Evolutionary conservation across 306 rosid genomes (phyloP).

Genomic region (Hylodesmum podocarpum): DNA sequence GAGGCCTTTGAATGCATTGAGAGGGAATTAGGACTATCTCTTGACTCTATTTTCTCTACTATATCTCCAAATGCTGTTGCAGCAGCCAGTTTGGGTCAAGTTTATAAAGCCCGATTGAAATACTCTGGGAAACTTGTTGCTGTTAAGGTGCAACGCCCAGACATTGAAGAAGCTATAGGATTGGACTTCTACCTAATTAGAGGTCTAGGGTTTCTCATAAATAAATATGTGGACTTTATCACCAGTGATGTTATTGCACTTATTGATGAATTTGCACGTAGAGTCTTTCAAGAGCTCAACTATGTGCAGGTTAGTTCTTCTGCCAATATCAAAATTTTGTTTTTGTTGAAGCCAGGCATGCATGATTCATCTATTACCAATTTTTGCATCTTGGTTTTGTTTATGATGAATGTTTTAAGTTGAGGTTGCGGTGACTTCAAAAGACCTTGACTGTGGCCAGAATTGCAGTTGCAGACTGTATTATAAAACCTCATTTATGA

Average conservation of each 20-base stretch:
- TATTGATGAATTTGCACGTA: conserved; percentile 84
- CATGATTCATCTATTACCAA: background rate
- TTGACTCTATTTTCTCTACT: conserved; percentile 68
- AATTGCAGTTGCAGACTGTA: background rate
- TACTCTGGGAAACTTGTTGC: conserved; percentile 73
- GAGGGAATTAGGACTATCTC: conserved; percentile 67
- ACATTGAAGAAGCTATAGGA: conserved; percentile 86
- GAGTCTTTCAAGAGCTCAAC: conserved; percentile 97
- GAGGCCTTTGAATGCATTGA: conserved; percentile 90
- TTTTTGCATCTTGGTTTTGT: background rate
- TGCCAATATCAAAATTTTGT: conserved; percentile 5
- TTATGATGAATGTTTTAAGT: background rate
- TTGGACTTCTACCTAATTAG: conserved; percentile 88
- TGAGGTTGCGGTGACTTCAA: background rate
- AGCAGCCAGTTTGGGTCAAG: conserved; percentile 99
- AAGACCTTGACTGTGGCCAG: background rate
- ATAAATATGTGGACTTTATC: conserved; percentile 77
- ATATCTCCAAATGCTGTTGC: conserved; percentile 83
- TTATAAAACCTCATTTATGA: background rate
- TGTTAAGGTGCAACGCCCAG: conserved; percentile 96
- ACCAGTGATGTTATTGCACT: conserved; percentile 85
- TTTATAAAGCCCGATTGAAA: conserved; percentile 78
- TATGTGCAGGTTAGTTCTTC: conserved; percentile 83
- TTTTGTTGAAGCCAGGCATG: background rate
- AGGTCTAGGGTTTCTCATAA: conserved; percentile 70